Evolutionary conservation across 352 stramenopile genomes (phyloP), one percentile per base, ranked within the genome.

Genomic region (Phytophthora pini): DNA sequence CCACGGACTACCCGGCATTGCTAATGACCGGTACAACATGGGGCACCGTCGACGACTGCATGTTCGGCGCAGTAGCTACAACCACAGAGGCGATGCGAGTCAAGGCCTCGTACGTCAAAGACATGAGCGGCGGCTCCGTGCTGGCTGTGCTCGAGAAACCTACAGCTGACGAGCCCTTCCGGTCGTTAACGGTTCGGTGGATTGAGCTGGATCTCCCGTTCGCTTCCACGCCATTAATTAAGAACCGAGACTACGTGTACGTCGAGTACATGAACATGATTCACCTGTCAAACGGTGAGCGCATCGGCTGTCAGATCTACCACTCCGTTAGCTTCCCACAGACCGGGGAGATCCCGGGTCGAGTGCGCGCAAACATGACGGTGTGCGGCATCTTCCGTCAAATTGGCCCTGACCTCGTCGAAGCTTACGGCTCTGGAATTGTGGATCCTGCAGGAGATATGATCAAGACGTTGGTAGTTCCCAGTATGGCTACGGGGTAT

Each of bases 371-470:
- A 2, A 79, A 76, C 24, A 59, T 86, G 50, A 85, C 80, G 13
- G 51, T 78, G 29, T 84, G 71, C 41, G 73, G 50, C n/a, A 70
- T 89, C 58, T 86, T 80, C 52, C 71, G 77, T 4, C 80, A 89
- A 58, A 67, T 71, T 27, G 56, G 24, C 1, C 61, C 74, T 2
- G 72, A 80, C 40, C 57, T 68, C 17, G 72, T 89, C 2, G 76
- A 89, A 45, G 52, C 77, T 11, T 85, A 81, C 61, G 60, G 71
- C 8, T 65, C 57, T 6, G 67, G 68, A 2, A 75, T 75, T 27
- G 54, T 79, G 5, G 61, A 80, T 15, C 57, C 63, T 3, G 53
- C 50, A 0, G 70, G 75, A 11, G 67, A 72, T 11, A 58, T 88
- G 38, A 65, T 76, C 44, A 63, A 64, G 36, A 51, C 62, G 31